phyloP scores from a whole-genome alignment of 2,329 filamentous ascomycete species.

The Ophiostoma ulmi region DNA sequence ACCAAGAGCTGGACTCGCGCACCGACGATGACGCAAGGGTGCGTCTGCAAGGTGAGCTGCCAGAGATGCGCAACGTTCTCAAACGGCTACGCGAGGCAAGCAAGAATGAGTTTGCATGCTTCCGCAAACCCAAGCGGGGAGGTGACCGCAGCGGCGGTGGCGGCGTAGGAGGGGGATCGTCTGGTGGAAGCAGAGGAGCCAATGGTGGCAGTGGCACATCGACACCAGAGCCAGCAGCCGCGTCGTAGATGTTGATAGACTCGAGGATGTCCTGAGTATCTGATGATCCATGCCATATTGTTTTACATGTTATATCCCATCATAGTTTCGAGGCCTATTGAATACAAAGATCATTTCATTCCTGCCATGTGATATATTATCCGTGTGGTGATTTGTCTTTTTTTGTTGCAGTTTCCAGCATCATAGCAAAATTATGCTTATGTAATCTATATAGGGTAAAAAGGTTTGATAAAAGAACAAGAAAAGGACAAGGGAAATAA shows the following conservation, averaged over 20 bases:
- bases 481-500: neutral
- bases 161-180: neutral
- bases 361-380: neutral
- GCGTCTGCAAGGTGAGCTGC: constrained; percentile 76
- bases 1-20: constrained; percentile 75
- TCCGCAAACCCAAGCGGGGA: constrained; percentile 57
- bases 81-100: constrained; percentile 79
- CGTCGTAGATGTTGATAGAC: neutral
- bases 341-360: neutral
- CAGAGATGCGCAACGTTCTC: constrained; percentile 80
- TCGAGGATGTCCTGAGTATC: neutral
- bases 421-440: neutral
- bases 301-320: neutral
- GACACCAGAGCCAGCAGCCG: constrained; percentile 13
- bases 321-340: neutral
- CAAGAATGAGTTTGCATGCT: constrained; percentile 82
- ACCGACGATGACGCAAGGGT: constrained; percentile 83
- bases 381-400: constrained; percentile 11
- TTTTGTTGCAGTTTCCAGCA: constrained; percentile 6
- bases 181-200: constrained; percentile 9
- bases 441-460: neutral
- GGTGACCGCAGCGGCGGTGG: constrained; percentile 13
- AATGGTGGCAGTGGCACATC: constrained; percentile 8
- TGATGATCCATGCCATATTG: neutral
- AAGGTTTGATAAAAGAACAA: neutral